Percentiles rank a stretch among this genome's conserved stretches.
phyloP scores from a whole-genome alignment of 164 flowering plant species.

The Annona squamosa region DNA sequence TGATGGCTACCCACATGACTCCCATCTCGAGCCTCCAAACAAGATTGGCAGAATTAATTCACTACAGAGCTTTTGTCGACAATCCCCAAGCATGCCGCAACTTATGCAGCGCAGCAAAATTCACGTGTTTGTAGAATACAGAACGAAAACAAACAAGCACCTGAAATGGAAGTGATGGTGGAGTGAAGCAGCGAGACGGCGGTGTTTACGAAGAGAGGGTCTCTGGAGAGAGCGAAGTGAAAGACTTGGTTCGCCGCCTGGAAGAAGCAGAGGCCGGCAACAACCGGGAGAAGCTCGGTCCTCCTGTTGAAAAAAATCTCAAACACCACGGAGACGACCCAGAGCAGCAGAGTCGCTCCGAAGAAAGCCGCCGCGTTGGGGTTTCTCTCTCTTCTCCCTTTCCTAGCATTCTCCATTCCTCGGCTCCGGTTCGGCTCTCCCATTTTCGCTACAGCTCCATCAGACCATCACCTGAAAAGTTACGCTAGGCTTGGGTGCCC shows the following conservation, averaged over 20 bases:
- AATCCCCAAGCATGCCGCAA: too few relatives aligned
- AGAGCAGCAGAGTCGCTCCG: constrained; percentile 66
- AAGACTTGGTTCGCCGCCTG: constrained; percentile 70
- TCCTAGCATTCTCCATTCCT: background rate
- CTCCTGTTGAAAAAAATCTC: constrained; percentile 61
- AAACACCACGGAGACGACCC: constrained; percentile 69
- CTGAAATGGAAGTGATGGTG: constrained; percentile 61
- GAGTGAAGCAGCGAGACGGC: constrained; percentile 85
- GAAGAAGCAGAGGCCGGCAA: constrained; percentile 58
- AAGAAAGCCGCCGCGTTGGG: constrained; percentile 52
- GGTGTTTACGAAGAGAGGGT: constrained; percentile 83
- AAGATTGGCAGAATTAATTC: too few relatives aligned
- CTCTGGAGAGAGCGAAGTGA: constrained; percentile 46
- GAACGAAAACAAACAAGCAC: constrained; percentile 20
- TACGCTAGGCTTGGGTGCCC: background rate
- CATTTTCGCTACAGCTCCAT: background rate
- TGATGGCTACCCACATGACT: too few relatives aligned
- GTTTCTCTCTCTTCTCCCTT: constrained; percentile 11
- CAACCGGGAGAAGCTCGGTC: constrained; percentile 41
- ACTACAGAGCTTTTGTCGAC: too few relatives aligned
- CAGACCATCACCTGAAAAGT: background rate
- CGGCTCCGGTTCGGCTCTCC: background rate
- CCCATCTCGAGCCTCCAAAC: too few relatives aligned
- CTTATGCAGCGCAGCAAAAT: too few relatives aligned
- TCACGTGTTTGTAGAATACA: background rate